Percentiles rank a stretch among this genome's conserved stretches.
Conservation (phyloP, 202 grass and related monocot genomes). For the Carex arenaria region DNA sequence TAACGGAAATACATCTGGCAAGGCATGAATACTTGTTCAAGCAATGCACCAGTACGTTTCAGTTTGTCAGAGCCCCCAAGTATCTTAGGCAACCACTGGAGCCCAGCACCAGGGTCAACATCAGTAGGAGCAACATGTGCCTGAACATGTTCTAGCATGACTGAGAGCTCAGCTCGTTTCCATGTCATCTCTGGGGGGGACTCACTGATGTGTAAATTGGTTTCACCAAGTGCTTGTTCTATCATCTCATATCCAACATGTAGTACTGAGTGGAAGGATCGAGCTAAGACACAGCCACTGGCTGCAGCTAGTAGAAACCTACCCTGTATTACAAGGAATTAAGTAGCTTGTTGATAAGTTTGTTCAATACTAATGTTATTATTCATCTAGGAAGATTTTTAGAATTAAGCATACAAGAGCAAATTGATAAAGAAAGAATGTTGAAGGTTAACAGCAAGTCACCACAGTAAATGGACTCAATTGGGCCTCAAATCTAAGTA, state of each 20-base stretch:
- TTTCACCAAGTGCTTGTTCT: constrained; percentile 71
- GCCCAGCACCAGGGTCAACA: constrained; percentile 94
- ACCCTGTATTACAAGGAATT: constrained; percentile 54
- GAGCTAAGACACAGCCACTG: constrained; percentile 81
- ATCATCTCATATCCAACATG: constrained; percentile 90
- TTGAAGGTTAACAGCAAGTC: background rate
- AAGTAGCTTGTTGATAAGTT: background rate
- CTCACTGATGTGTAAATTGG: constrained; percentile 58
- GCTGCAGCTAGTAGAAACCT: constrained; percentile 96
- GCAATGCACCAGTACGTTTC: constrained; percentile 88
- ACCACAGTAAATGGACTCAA: background rate
- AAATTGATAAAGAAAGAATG: constrained; percentile 3
- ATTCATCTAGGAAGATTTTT: background rate
- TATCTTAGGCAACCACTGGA: constrained; percentile 95
- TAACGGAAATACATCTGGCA: constrained; percentile 97
- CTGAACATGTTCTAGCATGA: constrained; percentile 95
- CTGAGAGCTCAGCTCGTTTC: constrained; percentile 67
- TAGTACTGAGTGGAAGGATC: constrained; percentile 88
- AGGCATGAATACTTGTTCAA: constrained; percentile 99
- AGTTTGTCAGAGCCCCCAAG: constrained; percentile 71
- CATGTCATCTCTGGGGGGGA: constrained; percentile 86
- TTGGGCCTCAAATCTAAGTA: constrained; percentile 3
- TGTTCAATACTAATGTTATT: background rate
- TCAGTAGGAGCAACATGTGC: constrained; percentile 99
- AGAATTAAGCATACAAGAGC: background rate